phyloP scores from a whole-genome alignment of 768 basidiomycete genomes.

The Mycena floridula region DNA sequence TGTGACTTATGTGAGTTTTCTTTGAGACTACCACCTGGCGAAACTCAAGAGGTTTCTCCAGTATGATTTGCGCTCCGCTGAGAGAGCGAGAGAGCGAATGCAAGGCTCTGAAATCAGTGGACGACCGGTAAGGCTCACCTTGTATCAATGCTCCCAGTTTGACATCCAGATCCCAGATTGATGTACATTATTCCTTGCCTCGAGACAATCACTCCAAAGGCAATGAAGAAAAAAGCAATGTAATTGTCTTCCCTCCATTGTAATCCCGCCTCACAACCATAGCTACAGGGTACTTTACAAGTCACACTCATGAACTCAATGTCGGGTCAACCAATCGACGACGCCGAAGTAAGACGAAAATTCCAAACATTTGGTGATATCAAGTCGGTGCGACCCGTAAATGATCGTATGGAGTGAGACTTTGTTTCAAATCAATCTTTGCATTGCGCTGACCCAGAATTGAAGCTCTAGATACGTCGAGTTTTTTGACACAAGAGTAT shows the following conservation, averaged over 20 bases:
- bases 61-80: conserved; percentile 92
- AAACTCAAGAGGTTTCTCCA: conserved; percentile 24
- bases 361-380: conserved; percentile 91
- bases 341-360: conserved; percentile 78
- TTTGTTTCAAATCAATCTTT: neutral
- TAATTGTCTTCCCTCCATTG: conserved; percentile 21
- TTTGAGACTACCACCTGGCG: neutral
- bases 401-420: conserved; percentile 56
- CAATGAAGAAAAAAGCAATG: conserved; percentile 83
- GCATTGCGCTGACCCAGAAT: neutral
- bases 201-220: conserved; percentile 73
- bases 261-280: conserved; percentile 22
- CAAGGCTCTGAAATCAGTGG: conserved; percentile 87
- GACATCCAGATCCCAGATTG: conserved; percentile 60
- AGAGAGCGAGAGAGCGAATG: conserved; percentile 83
- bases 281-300: conserved; percentile 79
- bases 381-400: conserved; percentile 65
- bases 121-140: conserved; percentile 65
- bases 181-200: conserved; percentile 96
- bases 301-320: conserved; percentile 70
- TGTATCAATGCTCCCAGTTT: too few species aligned
- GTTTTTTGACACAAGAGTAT: conserved; percentile 83
- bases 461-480: conserved; percentile 87
- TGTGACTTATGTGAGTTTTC: conserved; percentile 85
- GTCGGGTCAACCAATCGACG: conserved; percentile 68